Percentiles rank a stretch among this genome's conserved stretches.
Evolutionary conservation across 2,329 filamentous ascomycete species (phyloP).

Genomic region (Plenodomus tracheiphilus): DNA sequence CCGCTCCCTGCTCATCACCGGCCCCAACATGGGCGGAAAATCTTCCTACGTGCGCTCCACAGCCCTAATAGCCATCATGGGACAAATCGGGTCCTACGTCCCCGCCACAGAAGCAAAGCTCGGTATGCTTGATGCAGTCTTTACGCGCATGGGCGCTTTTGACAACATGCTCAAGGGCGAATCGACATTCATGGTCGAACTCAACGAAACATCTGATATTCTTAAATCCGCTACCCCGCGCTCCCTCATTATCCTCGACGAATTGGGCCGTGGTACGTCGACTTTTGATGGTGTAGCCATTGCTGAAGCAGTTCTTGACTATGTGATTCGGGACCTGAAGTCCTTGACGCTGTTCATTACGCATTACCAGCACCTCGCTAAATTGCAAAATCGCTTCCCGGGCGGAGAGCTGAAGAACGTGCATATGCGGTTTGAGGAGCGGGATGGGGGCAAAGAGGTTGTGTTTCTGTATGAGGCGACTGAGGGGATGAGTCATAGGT

Average conservation of each 20-base stretch:
- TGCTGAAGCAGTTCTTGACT: constrained; percentile 84
- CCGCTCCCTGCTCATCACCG: constrained; percentile 85
- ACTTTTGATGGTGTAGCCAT: constrained; percentile 97
- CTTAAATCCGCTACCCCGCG: constrained; percentile 84
- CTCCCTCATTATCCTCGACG: constrained; percentile 88
- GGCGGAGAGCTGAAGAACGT: constrained; percentile 75
- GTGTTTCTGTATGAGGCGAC: constrained; percentile 94
- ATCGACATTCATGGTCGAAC: constrained; percentile 96
- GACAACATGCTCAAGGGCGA: constrained; percentile 96
- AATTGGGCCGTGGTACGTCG: constrained; percentile 88
- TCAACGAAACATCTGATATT: constrained; percentile 89
- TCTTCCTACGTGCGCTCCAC: constrained; percentile 95
- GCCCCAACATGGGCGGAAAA: constrained; percentile 98
- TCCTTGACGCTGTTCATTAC: constrained; percentile 95
- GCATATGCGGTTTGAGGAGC: constrained; percentile 80
- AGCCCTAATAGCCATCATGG: constrained; percentile 89
- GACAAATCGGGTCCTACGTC: constrained; percentile 92
- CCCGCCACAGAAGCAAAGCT: constrained; percentile 75
- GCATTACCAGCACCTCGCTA: constrained; percentile 88
- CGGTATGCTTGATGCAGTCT: constrained; percentile 86
- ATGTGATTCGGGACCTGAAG: constrained; percentile 73
- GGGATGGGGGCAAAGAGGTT: constrained; percentile 67
- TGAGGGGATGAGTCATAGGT: constrained; percentile 88
- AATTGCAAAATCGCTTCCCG: constrained; percentile 70
- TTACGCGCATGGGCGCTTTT: constrained; percentile 93